phyloP scores from a whole-genome alignment of 805 yeast genomes.

The Sugiyamaella boreocaroliniensis region DNA sequence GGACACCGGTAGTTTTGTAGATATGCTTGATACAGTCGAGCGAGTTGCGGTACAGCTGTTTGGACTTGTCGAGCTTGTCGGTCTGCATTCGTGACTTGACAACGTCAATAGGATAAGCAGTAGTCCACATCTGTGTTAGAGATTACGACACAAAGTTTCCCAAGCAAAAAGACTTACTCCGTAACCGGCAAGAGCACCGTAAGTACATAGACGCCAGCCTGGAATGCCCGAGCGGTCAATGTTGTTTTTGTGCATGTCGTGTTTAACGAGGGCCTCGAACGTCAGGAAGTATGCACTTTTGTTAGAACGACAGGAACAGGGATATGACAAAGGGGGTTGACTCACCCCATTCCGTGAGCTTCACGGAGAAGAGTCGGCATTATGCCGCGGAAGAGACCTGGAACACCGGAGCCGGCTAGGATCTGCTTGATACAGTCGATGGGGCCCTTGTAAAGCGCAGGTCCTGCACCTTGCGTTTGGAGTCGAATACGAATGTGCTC shows the following conservation, averaged over 20 bases:
- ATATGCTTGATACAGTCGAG: constrained; percentile 54
- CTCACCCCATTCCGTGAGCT: constrained; percentile 72
- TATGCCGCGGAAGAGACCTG: constrained; percentile 72
- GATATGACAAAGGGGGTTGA: constrained; percentile 7
- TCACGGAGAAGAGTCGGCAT: constrained; percentile 80
- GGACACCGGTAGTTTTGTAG: constrained; percentile 51
- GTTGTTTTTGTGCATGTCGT: constrained; percentile 45
- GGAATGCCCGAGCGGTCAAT: constrained; percentile 67
- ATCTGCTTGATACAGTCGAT: constrained; percentile 61
- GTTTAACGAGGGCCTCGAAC: constrained; percentile 78
- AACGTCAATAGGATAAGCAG: constrained; percentile 83
- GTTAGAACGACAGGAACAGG: not conserved
- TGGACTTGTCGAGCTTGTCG: constrained; percentile 51
- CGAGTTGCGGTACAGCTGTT: constrained; percentile 54
- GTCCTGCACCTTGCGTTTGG: constrained; percentile 70
- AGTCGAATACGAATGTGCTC: constrained; percentile 92
- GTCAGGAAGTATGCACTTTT: constrained; percentile 59
- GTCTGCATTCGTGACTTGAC: constrained; percentile 84
- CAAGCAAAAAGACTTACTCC: constrained; percentile 30
- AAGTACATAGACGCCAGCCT: constrained; percentile 77
- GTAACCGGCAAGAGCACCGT: constrained; percentile 89
- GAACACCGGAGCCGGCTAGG: constrained; percentile 43
- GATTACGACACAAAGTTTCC: too few relatives aligned
- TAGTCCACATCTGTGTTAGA: constrained; percentile 55
- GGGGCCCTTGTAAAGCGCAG: constrained; percentile 63